Evolutionary conservation across 2,329 filamentous ascomycete species (phyloP), one percentile per base, ranked within the genome.

Genomic region (Penicillium nordicum): DNA sequence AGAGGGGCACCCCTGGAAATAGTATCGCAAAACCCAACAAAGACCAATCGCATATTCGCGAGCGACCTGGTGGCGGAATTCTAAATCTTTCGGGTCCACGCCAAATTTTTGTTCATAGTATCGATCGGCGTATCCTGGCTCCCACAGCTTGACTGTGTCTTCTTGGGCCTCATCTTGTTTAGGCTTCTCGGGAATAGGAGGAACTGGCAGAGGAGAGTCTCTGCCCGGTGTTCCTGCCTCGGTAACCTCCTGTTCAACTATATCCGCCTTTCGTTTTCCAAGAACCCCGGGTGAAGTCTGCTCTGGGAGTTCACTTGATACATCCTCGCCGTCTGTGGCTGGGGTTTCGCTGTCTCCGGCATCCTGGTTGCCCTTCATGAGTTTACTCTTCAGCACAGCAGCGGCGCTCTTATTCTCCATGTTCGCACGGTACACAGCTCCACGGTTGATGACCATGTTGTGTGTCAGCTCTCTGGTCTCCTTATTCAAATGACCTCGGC

Each of bases 31-130:
- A 38, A 99, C 94, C 94, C 95, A 99, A 23, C 89, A 89, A 10
- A 99, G 82, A 36, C 94, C 94, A 78, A 97, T 92, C 12, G 93
- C 92, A 72, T 99, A 99, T n/a, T 90, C 85, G 52, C 86, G 84
- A 36, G 89, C 94, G 55, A 99, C 95, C 69, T 91, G 84, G 73
- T 92, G 88, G 52, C 93, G 89, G 74, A 97, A 97, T 50, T 86
- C 89, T 47, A 89, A 80, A 72, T 99, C 89, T 51, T 88, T 84
- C 2, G 90, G 86, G 57, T 89, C 86, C 45, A 90, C 90, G 48
- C 90, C 82, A 69, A 99, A 99, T 72, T 99, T 99, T 72, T 96
- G 91, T 72, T 96, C 88, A 71, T 99, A 99, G 74, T 99, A 99
- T 45, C 94, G 85, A 75, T 97, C 93, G 49, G 88, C 87, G 72